Conservation (phyloP, 208 protist species). For the Porcisia deanei region DNA sequence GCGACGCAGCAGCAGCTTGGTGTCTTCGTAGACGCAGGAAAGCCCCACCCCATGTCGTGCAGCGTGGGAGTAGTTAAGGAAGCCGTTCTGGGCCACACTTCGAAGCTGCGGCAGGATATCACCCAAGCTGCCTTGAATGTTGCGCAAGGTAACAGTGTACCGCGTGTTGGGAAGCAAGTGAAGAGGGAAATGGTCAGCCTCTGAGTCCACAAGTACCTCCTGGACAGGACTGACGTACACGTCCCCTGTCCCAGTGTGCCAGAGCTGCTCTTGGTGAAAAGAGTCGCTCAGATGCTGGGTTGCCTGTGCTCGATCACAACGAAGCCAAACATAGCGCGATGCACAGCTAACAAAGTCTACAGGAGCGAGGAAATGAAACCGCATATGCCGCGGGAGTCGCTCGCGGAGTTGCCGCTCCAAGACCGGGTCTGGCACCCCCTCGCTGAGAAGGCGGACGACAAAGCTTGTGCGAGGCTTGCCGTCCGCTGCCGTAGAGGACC, state of each 20-base stretch:
- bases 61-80: constrained; percentile 81
- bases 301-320: constrained; percentile 8
- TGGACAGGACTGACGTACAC: constrained; percentile 38
- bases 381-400: constrained; percentile 20
- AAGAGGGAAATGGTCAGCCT: constrained; percentile 38
- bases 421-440: constrained; percentile 62
- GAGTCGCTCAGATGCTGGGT: constrained; percentile 10
- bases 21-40: constrained; percentile 58
- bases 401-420: constrained; percentile 37
- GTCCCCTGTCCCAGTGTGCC: constrained; percentile 32
- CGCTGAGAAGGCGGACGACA: constrained; percentile 55
- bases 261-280: constrained; percentile 22
- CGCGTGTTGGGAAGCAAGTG: constrained; percentile 51
- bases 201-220: constrained; percentile 20
- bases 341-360: constrained; percentile 69
- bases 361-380: constrained; percentile 68
- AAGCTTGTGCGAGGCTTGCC: constrained; percentile 20
- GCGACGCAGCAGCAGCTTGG: constrained; percentile 61
- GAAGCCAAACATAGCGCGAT: constrained; percentile 56
- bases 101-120: constrained; percentile 73
- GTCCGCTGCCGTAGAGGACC: background rate
- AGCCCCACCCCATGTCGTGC: constrained; percentile 70
- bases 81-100: constrained; percentile 40
- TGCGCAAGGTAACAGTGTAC: constrained; percentile 75
- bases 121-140: constrained; percentile 54